phyloP scores from a whole-genome alignment of 2,329 filamentous ascomycete genomes.

The Ascocoryne sarcoides region DNA sequence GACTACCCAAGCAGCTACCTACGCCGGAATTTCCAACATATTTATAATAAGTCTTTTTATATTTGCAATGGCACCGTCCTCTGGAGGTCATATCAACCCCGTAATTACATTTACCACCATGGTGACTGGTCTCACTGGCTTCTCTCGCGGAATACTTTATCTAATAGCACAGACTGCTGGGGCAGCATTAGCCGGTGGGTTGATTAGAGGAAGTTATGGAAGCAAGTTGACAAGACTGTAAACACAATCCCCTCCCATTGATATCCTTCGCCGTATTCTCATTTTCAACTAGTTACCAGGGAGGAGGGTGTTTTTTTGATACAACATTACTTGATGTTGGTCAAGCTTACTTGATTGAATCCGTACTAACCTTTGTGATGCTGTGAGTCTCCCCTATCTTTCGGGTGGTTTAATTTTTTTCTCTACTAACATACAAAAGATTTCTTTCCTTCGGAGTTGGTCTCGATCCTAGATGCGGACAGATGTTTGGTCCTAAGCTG shows the following conservation, averaged over 20 bases:
- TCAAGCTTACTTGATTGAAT: conserved; percentile 36
- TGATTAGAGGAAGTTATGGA: conserved; percentile 29
- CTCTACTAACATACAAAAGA: too few relatives aligned
- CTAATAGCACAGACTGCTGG: conserved; percentile 38
- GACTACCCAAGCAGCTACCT: background rate
- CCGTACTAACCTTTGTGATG: conserved; percentile 35
- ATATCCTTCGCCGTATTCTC: too few relatives aligned
- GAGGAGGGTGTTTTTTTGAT: conserved; percentile 25
- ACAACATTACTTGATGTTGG: conserved; percentile 23
- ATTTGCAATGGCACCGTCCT: conserved; percentile 37
- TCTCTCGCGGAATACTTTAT: conserved; percentile 42
- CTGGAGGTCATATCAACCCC: conserved; percentile 45
- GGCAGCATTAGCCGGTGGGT: conserved; percentile 32
- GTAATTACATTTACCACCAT: conserved; percentile 46
- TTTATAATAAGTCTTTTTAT: conserved; percentile 31
- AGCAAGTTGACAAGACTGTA: too few relatives aligned
- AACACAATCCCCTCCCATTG: too few relatives aligned
- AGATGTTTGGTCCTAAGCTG: conserved; percentile 39
- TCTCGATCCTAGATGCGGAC: conserved; percentile 42
- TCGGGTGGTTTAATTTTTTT: too few relatives aligned
- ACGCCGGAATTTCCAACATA: conserved; percentile 10
- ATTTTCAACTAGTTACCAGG: conserved; percentile 23
- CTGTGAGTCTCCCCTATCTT: too few relatives aligned
- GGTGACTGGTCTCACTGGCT: conserved; percentile 38
- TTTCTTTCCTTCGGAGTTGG: conserved; percentile 45